A percentile compares a stretch with the other conserved stretches of the same genome.
Conservation (phyloP, 495 filamentous ascomycete genomes). For the Penicillium macrosclerotiorum region DNA sequence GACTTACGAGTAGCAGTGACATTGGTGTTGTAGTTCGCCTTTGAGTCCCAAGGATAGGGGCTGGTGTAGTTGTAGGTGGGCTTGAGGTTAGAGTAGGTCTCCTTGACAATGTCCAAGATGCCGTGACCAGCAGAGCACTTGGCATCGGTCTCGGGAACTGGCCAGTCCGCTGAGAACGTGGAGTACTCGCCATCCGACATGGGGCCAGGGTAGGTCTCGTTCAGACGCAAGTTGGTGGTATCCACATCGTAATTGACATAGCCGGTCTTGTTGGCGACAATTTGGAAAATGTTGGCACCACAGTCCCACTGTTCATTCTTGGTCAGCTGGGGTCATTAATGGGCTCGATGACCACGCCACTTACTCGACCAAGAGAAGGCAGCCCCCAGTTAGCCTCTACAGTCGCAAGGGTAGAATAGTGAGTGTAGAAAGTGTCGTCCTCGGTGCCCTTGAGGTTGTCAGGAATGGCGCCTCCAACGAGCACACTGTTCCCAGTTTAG, state of each 20-base stretch:
- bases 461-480: slow-evolving; percentile 65
- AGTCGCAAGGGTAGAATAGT: slow-evolving; percentile 69
- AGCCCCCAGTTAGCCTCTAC: slow-evolving; percentile 66
- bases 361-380: slow-evolving; percentile 58
- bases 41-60: slow-evolving; percentile 27
- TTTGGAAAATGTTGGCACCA: slow-evolving; percentile 65
- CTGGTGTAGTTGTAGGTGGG: slow-evolving; percentile 42
- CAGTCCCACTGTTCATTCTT: slow-evolving; percentile 44
- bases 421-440: slow-evolving; percentile 68
- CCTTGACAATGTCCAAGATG: slow-evolving; percentile 39
- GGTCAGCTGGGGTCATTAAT: neutral
- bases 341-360: neutral
- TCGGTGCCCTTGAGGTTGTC: slow-evolving; percentile 54
- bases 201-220: slow-evolving; percentile 46
- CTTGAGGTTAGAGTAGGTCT: slow-evolving; percentile 28
- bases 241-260: slow-evolving; percentile 54
- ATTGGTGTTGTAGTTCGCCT: slow-evolving; percentile 22
- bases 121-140: slow-evolving; percentile 44
- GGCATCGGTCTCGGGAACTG: slow-evolving; percentile 38
- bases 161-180: slow-evolving; percentile 36
- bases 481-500: slow-evolving; percentile 34
- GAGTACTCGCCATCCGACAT: slow-evolving; percentile 31
- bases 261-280: slow-evolving; percentile 57
- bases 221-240: slow-evolving; percentile 42
- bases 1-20: slow-evolving; percentile 31